These are phyloP conservation scores for Trebouxia sp. DNA, from an alignment of 139 green algal genomes.

Conservation along the genomic window DNA sequence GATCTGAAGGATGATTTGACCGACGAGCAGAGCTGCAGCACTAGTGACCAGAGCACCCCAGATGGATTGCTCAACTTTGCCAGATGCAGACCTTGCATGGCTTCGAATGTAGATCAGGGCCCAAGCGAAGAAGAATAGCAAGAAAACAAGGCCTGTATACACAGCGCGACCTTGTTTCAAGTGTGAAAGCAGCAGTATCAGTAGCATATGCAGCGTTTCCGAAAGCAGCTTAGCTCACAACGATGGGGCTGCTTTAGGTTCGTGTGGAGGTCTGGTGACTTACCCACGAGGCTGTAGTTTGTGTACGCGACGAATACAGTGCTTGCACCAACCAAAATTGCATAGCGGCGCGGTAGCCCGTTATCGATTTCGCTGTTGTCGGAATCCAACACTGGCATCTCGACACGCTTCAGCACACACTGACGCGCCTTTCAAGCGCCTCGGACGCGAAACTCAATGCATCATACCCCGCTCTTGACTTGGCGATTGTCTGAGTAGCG, in stretches of 20 bases:
- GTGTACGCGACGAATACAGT: background rate
- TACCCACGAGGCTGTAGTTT: background rate
- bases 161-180: background rate
- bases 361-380: background rate
- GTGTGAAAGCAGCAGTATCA: background rate
- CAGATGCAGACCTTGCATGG: background rate
- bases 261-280: too few relatives aligned
- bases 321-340: background rate
- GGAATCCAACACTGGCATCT: background rate
- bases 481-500: too few relatives aligned
- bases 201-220: background rate
- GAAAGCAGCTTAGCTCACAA: too few relatives aligned
- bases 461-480: too few relatives aligned
- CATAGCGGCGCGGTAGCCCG: background rate
- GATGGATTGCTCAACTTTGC: slow-evolving; percentile 34
- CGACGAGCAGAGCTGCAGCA: slow-evolving; percentile 21
- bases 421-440: too few relatives aligned
- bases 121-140: slow-evolving; percentile 35
- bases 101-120: background rate
- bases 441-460: too few relatives aligned
- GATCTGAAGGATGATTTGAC: slow-evolving; percentile 24
- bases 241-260: too few relatives aligned
- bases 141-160: slow-evolving; percentile 29
- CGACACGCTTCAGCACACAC: too few relatives aligned
- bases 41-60: slow-evolving; percentile 31